phyloP scores from a whole-genome alignment of 1,139 yeast genomes.

The Geotrichum carabidarum region DNA sequence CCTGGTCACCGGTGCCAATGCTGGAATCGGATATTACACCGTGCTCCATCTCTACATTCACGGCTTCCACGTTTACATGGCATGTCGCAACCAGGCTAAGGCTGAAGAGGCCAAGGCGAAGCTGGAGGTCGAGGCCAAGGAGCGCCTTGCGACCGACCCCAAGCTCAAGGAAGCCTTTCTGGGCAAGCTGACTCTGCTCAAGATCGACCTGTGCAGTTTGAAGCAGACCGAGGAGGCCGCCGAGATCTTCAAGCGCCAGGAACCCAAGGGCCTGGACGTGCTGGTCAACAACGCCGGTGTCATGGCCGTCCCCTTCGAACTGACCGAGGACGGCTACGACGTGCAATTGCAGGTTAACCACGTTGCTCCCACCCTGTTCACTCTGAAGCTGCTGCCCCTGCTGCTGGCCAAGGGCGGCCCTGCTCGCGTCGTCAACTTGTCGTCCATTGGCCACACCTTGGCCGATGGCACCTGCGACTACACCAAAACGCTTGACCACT shows the following conservation, averaged over 20 bases:
- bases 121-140: constrained; percentile 50
- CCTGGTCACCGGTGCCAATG: constrained; percentile 72
- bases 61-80: constrained; percentile 69
- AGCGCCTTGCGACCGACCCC: constrained; percentile 29
- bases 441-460: constrained; percentile 66
- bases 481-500: constrained; percentile 49
- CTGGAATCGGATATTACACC: constrained; percentile 76
- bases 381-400: constrained; percentile 55
- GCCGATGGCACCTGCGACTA: constrained; percentile 50
- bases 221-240: constrained; percentile 56
- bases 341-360: constrained; percentile 77
- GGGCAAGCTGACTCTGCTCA: constrained; percentile 58
- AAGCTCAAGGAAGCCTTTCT: constrained; percentile 26
- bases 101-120: constrained; percentile 54
- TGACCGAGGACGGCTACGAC: constrained; percentile 70
- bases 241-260: constrained; percentile 45
- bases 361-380: constrained; percentile 66
- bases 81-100: constrained; percentile 59
- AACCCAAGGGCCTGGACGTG: constrained; percentile 49
- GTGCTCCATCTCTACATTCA: constrained; percentile 71
- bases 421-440: constrained; percentile 61
- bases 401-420: constrained; percentile 39
- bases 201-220: constrained; percentile 59
- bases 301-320: constrained; percentile 64
- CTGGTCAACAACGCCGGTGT: constrained; percentile 78